These are phyloP conservation scores for Geotrichum candidum DNA, from an alignment of 1,139 yeast genomes.

Conservation along the genomic window DNA sequence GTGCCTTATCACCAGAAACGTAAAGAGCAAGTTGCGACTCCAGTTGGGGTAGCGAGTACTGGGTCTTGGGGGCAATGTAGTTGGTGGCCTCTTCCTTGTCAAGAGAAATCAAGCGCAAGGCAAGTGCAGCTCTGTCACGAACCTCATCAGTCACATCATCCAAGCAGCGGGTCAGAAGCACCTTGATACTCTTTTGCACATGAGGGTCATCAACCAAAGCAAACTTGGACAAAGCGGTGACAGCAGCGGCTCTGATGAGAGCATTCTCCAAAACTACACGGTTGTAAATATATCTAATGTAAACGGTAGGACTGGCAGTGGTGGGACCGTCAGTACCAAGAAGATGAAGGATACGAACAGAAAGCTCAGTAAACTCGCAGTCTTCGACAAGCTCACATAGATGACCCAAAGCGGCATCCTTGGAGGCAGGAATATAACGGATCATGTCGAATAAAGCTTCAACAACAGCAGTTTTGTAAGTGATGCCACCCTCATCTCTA, in stretches of 20 bases:
- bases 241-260: constrained; percentile 92
- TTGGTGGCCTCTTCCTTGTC: constrained; percentile 43
- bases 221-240: constrained; percentile 84
- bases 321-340: constrained; percentile 93
- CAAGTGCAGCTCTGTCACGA: constrained; percentile 92
- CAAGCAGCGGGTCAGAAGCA: constrained; percentile 73
- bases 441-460: constrained; percentile 91
- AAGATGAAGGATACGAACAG: constrained; percentile 83
- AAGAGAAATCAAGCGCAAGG: constrained; percentile 58
- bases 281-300: constrained; percentile 93
- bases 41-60: constrained; percentile 67
- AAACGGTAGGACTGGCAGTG: constrained; percentile 79
- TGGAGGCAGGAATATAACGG: constrained; percentile 79
- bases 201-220: constrained; percentile 70
- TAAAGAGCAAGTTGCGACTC: constrained; percentile 74
- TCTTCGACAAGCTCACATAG: constrained; percentile 97
- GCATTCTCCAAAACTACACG: constrained; percentile 94
- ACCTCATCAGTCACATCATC: constrained; percentile 94
- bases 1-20: constrained; percentile 54
- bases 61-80: constrained; percentile 61
- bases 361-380: constrained; percentile 90
- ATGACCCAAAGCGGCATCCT: constrained; percentile 77
- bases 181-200: constrained; percentile 63
- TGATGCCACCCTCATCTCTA: constrained; percentile 84
- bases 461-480: constrained; percentile 76